These are phyloP conservation scores for Verticillium nonalfalfae DNA, from an alignment of 2,329 filamentous ascomycete species.

Conservation along the genomic window DNA sequence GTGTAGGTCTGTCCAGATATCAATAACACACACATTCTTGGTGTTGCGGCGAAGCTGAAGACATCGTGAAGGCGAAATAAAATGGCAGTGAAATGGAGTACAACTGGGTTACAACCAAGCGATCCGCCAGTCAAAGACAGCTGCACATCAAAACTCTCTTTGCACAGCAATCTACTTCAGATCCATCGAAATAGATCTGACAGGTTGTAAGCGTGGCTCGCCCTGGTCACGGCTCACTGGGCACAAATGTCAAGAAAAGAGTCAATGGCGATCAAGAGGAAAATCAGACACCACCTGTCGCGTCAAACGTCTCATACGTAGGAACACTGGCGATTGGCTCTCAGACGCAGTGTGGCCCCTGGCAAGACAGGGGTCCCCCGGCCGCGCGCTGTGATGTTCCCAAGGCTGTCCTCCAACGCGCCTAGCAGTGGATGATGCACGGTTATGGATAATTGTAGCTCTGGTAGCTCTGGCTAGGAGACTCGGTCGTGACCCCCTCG, in stretches of 20 bases:
- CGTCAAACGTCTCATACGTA: conserved; percentile 9
- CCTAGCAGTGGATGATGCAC: no score
- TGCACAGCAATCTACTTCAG: not conserved
- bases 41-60: not conserved
- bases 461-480: no score
- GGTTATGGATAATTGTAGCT: no score
- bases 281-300: conserved; percentile 11
- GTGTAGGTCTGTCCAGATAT: no score
- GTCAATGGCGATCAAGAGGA: not conserved
- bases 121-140: not conserved
- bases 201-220: not conserved
- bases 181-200: not conserved
- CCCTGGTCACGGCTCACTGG: not conserved
- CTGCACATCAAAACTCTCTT: not conserved
- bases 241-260: not conserved
- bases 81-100: not conserved
- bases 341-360: not conserved
- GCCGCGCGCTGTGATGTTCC: not conserved
- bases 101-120: not conserved
- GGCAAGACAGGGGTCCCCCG: not conserved
- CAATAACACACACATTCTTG: no score
- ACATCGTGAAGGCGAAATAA: not conserved
- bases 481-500: not conserved
- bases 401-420: no score
- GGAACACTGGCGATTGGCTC: not conserved